Conservation (phyloP, 768 basidiomycete species). For the Amanita muscaria region DNA sequence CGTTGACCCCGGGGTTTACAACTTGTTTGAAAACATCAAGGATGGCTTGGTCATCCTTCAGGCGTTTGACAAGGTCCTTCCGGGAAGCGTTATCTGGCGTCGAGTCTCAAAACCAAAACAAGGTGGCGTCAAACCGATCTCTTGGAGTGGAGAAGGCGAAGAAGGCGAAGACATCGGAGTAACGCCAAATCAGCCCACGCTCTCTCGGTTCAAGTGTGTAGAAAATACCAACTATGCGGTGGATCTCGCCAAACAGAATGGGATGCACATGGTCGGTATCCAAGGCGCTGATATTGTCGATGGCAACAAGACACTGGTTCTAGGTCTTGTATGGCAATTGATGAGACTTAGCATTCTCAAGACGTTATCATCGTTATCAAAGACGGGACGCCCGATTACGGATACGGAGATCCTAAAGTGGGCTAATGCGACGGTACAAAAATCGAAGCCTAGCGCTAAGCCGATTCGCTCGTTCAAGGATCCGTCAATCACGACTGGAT, state of each 20-base stretch:
- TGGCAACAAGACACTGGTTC: constrained; percentile 82
- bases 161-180: constrained; percentile 78
- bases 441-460: constrained; percentile 46
- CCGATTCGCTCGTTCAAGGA: constrained; percentile 93
- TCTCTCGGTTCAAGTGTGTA: constrained; percentile 94
- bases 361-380: constrained; percentile 72
- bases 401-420: constrained; percentile 94
- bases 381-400: constrained; percentile 66
- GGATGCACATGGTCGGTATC: constrained; percentile 94
- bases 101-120: constrained; percentile 91
- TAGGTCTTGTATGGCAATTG: constrained; percentile 96
- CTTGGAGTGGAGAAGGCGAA: constrained; percentile 37
- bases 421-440: constrained; percentile 87
- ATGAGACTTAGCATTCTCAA: constrained; percentile 94
- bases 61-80: constrained; percentile 93
- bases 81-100: constrained; percentile 90
- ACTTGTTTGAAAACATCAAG: constrained; percentile 92
- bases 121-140: constrained; percentile 35
- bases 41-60: constrained; percentile 89
- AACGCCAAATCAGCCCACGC: constrained; percentile 71
- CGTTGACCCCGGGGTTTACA: constrained; percentile 94
- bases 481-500: constrained; percentile 73
- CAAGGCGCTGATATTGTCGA: constrained; percentile 98
- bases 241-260: constrained; percentile 86
- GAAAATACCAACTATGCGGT: constrained; percentile 98